Conservation (phyloP, 768 basidiomycete species). For the Suillus clintonianus region DNA sequence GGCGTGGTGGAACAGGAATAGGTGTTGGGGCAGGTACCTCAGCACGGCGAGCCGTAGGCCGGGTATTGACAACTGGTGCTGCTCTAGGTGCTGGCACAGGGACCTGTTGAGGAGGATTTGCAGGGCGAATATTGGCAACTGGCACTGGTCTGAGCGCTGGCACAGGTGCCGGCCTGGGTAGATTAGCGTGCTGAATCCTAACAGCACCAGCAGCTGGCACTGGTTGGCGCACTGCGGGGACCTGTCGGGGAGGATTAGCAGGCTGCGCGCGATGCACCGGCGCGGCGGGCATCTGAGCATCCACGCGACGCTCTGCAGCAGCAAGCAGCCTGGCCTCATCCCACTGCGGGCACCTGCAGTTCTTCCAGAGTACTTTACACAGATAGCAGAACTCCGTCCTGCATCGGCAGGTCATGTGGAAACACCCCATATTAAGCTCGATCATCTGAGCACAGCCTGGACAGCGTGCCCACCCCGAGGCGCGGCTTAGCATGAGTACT, state of each 20-base stretch:
- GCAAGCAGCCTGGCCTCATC: slow-evolving; percentile 47
- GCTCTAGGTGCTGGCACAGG: slow-evolving; percentile 4
- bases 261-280: slow-evolving; percentile 33
- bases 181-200: not conserved
- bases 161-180: not conserved
- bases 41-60: not conserved
- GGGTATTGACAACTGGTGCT: not conserved
- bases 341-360: slow-evolving; percentile 66
- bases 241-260: slow-evolving; percentile 25
- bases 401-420: slow-evolving; percentile 44
- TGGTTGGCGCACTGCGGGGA: not conserved
- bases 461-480: slow-evolving; percentile 39
- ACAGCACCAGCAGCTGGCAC: not conserved
- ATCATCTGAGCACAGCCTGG: slow-evolving; percentile 41
- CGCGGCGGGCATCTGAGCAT: slow-evolving; percentile 33
- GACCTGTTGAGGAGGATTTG: not conserved
- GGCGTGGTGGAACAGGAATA: not conserved
- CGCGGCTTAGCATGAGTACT: slow-evolving; percentile 26
- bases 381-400: slow-evolving; percentile 44
- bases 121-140: not conserved
- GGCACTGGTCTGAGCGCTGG: slow-evolving; percentile 2
- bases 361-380: slow-evolving; percentile 62
- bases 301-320: slow-evolving; percentile 48
- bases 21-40: not conserved
- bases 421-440: slow-evolving; percentile 39